Evolutionary conservation across 176 grass and related monocot genomes (phyloP).

Genomic region (Poa pratensis): DNA sequence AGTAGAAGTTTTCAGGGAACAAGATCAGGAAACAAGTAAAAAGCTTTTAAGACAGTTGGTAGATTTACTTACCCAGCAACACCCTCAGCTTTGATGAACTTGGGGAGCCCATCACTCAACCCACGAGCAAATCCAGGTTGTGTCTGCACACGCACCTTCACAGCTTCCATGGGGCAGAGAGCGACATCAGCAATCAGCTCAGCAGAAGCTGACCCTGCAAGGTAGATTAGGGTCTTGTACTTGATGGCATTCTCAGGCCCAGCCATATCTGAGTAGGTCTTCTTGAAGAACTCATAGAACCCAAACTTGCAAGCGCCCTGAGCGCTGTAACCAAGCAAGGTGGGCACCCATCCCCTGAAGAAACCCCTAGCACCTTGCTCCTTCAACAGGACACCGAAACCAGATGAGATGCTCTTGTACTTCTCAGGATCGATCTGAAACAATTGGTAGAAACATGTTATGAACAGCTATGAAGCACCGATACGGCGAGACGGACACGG

Average conservation of each 20-base stretch:
- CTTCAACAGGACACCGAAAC: constrained; percentile 82
- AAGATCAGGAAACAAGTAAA: background rate
- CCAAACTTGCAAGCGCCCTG: constrained; percentile 97
- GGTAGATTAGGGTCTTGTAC: constrained; percentile 99
- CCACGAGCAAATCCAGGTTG: constrained; percentile 95
- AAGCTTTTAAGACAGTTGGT: background rate
- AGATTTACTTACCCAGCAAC: constrained; percentile 62
- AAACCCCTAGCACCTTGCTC: constrained; percentile 90
- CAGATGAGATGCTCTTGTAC: constrained; percentile 91
- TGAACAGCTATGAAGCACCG: too few species aligned
- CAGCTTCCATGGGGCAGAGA: constrained; percentile 96
- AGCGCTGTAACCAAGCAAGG: constrained; percentile 91
- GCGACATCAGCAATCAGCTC: constrained; percentile 98
- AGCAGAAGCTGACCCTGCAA: constrained; percentile 95
- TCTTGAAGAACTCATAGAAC: constrained; percentile 99
- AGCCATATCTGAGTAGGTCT: constrained; percentile 95
- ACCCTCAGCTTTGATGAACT: constrained; percentile 87
- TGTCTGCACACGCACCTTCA: constrained; percentile 98
- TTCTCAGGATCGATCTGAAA: constrained; percentile 84
- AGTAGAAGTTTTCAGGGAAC: background rate
- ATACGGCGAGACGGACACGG: too few species aligned
- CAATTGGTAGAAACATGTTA: background rate
- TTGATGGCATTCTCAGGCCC: constrained; percentile 86
- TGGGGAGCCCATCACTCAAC: constrained; percentile 91
- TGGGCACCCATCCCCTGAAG: constrained; percentile 95